These are phyloP conservation scores for Nemophila menziesii DNA, from an alignment of 257 asterid genomes.

Conservation along the genomic window DNA sequence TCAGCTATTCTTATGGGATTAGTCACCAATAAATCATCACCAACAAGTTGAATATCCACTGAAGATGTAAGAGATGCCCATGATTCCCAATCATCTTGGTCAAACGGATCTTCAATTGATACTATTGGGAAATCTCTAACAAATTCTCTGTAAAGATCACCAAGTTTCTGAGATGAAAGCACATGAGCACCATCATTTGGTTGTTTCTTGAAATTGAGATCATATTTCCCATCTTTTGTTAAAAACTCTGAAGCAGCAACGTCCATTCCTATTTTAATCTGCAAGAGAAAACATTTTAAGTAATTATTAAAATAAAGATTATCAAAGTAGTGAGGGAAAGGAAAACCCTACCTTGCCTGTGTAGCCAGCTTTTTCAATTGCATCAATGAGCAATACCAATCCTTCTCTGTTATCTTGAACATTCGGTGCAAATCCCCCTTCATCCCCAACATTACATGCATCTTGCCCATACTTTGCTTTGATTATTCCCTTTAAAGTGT, in stretches of 20 bases:
- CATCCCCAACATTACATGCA: conserved; percentile 99
- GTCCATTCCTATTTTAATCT: conserved; percentile 99
- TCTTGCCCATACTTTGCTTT: conserved; percentile 97
- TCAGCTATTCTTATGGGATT: conserved; percentile 92
- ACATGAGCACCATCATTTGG: conserved; percentile 96
- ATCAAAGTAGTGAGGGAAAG: conserved; percentile 2
- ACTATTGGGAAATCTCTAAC: conserved; percentile 87
- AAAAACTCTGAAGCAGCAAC: conserved; percentile 98
- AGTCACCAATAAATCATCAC: conserved; percentile 88
- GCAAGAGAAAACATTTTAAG: conserved; percentile 11
- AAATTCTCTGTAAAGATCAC: conserved; percentile 74
- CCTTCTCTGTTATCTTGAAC: conserved; percentile 99
- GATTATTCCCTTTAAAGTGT: conserved; percentile 83
- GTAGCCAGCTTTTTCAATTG: conserved; percentile 93
- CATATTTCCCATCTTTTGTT: conserved; percentile 75
- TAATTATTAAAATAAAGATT: conserved; percentile 5
- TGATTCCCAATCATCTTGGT: conserved; percentile 96
- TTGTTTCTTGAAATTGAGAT: conserved; percentile 91
- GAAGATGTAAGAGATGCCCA: conserved; percentile 86
- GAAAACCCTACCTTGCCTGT: conserved; percentile 51
- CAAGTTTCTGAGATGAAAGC: conserved; percentile 56
- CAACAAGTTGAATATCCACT: conserved; percentile 81
- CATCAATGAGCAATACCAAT: conserved; percentile 77
- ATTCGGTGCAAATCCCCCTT: conserved; percentile 98
- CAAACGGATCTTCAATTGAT: conserved; percentile 96